Percentiles rank a stretch among this genome's conserved stretches.
phyloP scores from a whole-genome alignment of 148 eudicot genomes.

The Limonium bicolor region DNA sequence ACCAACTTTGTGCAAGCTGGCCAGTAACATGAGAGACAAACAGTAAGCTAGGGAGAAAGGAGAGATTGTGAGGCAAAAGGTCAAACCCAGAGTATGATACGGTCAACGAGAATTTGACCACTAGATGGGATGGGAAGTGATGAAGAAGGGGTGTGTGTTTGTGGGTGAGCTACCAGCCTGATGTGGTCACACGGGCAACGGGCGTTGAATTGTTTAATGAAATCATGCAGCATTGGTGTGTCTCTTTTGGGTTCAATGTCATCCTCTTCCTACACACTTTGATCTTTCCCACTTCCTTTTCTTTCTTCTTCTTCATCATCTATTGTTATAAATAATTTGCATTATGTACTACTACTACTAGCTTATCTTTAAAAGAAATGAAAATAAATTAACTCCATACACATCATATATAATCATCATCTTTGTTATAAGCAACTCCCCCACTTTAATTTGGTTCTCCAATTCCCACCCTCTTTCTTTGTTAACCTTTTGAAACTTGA shows the following conservation, averaged over 20 bases:
- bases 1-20: too few relatives aligned
- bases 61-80: too few relatives aligned
- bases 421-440: neutral
- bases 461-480: too few relatives aligned
- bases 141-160: too few relatives aligned
- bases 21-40: too few relatives aligned
- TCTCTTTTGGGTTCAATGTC: neutral
- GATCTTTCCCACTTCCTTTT: neutral
- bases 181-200: constrained; percentile 63
- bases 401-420: neutral
- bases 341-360: too few relatives aligned
- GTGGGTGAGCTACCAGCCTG: constrained; percentile 85
- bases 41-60: too few relatives aligned
- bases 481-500: too few relatives aligned
- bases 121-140: too few relatives aligned
- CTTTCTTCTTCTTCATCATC: neutral
- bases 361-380: too few relatives aligned
- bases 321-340: neutral
- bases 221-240: constrained; percentile 62
- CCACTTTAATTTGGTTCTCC: neutral
- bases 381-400: neutral
- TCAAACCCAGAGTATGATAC: too few relatives aligned
- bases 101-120: too few relatives aligned
- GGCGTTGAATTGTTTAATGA: constrained; percentile 92
- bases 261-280: constrained; percentile 5